Evolutionary conservation across 1,284 basidiomycete genomes (phyloP).

Genomic region (Mycena citricolor): DNA sequence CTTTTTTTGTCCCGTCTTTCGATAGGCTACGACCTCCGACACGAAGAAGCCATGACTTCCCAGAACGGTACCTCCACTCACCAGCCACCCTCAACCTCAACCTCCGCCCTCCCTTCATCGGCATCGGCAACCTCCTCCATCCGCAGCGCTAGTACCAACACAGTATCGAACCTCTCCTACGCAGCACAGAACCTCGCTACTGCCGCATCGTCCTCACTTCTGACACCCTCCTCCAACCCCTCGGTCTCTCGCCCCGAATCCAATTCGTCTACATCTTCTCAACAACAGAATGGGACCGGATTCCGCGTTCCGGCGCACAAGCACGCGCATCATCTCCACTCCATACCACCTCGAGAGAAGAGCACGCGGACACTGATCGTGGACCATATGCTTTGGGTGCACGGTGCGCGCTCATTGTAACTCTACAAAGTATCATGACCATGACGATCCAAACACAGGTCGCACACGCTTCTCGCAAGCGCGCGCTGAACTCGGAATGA

Average conservation of each 20-base stretch:
- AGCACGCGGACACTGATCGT: conserved; percentile 78
- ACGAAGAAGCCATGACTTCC: no score
- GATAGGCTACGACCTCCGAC: no score
- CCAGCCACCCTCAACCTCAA: background rate
- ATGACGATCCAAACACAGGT: conserved; percentile 22
- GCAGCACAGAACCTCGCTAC: conserved; percentile 14
- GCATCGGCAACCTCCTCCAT: background rate
- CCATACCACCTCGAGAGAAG: conserved; percentile 77
- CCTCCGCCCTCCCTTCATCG: background rate
- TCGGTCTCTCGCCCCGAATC: background rate
- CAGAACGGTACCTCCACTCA: background rate
- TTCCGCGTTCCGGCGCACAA: conserved; percentile 67
- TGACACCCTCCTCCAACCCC: background rate
- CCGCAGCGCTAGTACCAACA: background rate
- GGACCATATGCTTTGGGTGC: conserved; percentile 81
- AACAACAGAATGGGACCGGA: conserved; percentile 17
- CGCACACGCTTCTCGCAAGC: conserved; percentile 79
- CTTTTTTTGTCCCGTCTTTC: no score
- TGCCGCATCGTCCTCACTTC: conserved; percentile 9
- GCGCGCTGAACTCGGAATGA: conserved; percentile 77
- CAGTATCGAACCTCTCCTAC: conserved; percentile 9
- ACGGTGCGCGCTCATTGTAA: conserved; percentile 40
- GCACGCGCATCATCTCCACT: conserved; percentile 71
- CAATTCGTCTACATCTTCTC: conserved; percentile 7
- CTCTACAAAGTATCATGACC: background rate